These are phyloP conservation scores for Millerago galiae DNA, from an alignment of 805 yeast genomes.

Conservation along the genomic window DNA sequence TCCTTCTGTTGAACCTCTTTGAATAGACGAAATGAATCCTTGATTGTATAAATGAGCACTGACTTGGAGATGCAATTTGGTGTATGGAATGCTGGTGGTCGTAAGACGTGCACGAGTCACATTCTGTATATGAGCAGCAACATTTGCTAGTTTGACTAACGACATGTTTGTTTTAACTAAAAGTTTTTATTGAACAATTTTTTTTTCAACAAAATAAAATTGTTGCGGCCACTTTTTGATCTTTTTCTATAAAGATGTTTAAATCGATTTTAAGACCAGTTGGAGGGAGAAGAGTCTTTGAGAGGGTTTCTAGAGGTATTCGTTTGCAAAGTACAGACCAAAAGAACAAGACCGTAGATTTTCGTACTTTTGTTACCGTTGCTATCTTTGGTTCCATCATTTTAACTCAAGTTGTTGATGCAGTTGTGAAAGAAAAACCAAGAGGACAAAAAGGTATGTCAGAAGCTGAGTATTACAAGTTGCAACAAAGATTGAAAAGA, in stretches of 20 bases:
- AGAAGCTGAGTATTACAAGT: slow-evolving; percentile 36
- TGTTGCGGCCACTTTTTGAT: no score
- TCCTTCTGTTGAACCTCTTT: slow-evolving; percentile 76
- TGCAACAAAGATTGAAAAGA: slow-evolving; percentile 44
- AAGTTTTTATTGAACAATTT: neutral
- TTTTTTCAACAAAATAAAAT: neutral
- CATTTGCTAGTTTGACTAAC: slow-evolving; percentile 72
- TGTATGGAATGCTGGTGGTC: slow-evolving; percentile 75
- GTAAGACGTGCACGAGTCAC: slow-evolving; percentile 70
- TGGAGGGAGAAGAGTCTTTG: neutral
- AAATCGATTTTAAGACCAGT: slow-evolving; percentile 2
- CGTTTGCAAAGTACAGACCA: slow-evolving; percentile 5
- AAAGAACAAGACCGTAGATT: slow-evolving; percentile 24
- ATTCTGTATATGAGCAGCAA: slow-evolving; percentile 86
- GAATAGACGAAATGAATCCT: slow-evolving; percentile 81
- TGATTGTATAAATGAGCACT: slow-evolving; percentile 83
- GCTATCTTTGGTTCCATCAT: slow-evolving; percentile 41
- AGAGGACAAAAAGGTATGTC: slow-evolving; percentile 20
- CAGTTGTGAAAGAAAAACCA: slow-evolving; percentile 30
- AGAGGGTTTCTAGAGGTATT: neutral
- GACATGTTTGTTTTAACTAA: slow-evolving; percentile 44
- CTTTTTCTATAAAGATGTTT: neutral
- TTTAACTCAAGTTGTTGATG: slow-evolving; percentile 32
- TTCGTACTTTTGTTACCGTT: slow-evolving; percentile 34
- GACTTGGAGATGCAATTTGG: slow-evolving; percentile 75